These are phyloP conservation scores for Rhododendron ovatum DNA, from an alignment of 148 eudicot species.

Conservation along the genomic window DNA sequence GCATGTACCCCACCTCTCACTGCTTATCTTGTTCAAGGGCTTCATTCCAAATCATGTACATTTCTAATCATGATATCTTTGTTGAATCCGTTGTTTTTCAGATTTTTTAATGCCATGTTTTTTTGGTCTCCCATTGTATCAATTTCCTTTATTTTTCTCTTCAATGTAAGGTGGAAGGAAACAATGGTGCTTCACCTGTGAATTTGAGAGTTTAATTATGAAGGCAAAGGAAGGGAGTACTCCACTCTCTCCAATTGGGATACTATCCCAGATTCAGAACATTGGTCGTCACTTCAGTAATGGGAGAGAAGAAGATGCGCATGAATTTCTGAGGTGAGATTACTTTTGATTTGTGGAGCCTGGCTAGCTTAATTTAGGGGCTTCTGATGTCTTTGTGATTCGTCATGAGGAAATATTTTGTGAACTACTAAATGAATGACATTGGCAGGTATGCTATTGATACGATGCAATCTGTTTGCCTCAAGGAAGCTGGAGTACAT, in stretches of 20 bases:
- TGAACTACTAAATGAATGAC: constrained; percentile 3
- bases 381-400: constrained; percentile 1
- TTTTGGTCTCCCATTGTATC: not conserved
- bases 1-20: constrained; percentile 84
- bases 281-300: constrained; percentile 61
- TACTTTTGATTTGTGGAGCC: not conserved
- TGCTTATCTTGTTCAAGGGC: constrained; percentile 77
- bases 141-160: constrained; percentile 7
- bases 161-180: constrained; percentile 47
- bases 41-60: constrained; percentile 83
- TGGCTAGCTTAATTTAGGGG: not conserved
- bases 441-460: constrained; percentile 64
- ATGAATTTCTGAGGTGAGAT: constrained; percentile 76
- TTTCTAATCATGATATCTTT: constrained; percentile 11
- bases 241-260: constrained; percentile 55
- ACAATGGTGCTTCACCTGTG: constrained; percentile 89
- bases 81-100: not conserved
- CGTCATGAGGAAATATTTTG: not conserved
- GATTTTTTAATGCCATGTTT: not conserved
- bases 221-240: constrained; percentile 49
- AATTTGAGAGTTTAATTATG: constrained; percentile 55
- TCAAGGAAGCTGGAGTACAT: constrained; percentile 49
- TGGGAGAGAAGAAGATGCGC: constrained; percentile 92
- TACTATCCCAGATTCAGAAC: constrained; percentile 61
- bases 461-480: constrained; percentile 68